These are phyloP conservation scores for Apiotrichum mycotoxinovorans DNA, from an alignment of 1,284 basidiomycete species.

Conservation along the genomic window DNA sequence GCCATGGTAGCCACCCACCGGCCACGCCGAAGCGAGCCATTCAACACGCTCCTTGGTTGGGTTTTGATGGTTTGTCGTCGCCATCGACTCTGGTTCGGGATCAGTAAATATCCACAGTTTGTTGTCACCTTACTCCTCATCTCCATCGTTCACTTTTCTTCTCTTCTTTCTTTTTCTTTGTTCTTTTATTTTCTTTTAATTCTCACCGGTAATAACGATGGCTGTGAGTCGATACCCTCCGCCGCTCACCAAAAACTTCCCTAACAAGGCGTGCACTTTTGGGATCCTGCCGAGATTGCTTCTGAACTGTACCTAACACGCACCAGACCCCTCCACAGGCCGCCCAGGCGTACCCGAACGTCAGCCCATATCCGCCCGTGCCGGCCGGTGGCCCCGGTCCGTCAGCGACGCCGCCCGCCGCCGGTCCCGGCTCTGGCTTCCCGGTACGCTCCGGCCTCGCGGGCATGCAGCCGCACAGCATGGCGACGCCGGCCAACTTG, in stretches of 20 bases:
- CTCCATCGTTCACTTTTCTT: background rate
- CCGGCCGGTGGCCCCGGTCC: background rate
- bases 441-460: slow-evolving; percentile 45
- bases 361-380: slow-evolving; percentile 22
- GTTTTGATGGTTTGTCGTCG: background rate
- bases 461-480: slow-evolving; percentile 43
- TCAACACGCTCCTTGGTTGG: too few species aligned
- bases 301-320: background rate
- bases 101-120: background rate
- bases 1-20: too few species aligned
- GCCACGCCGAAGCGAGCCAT: too few species aligned
- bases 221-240: slow-evolving; percentile 3
- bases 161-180: background rate
- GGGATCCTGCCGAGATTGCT: background rate
- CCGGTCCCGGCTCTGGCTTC: slow-evolving; percentile 49
- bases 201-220: slow-evolving; percentile 3
- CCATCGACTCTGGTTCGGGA: background rate
- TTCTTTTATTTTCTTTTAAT: background rate
- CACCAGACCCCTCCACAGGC: slow-evolving; percentile 3
- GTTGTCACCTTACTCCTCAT: background rate
- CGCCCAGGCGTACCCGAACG: slow-evolving; percentile 20
- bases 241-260: too few species aligned
- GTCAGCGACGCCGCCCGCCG: slow-evolving; percentile 17
- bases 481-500: slow-evolving; percentile 30
- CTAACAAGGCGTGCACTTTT: background rate